Conservation (phyloP, 1,139 yeast species). For the Yamadazyma trypodendri region DNA sequence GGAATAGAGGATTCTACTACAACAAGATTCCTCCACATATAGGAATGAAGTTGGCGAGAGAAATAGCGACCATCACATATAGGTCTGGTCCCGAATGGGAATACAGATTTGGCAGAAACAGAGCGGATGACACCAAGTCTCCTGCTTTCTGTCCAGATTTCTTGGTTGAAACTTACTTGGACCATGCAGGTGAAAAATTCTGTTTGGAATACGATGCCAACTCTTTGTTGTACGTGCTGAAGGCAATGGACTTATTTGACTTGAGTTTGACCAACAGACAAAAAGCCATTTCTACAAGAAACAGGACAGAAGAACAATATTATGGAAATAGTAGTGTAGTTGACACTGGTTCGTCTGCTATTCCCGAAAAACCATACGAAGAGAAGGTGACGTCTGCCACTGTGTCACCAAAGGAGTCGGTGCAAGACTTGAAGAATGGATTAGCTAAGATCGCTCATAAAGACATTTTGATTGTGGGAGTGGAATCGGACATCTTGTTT, state of each 20-base stretch:
- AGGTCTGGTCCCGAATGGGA: constrained; percentile 99
- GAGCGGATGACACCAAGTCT: constrained; percentile 74
- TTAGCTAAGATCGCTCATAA: constrained; percentile 61
- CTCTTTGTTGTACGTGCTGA: constrained; percentile 79
- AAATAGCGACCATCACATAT: constrained; percentile 90
- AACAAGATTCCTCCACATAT: constrained; percentile 81
- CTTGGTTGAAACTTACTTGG: constrained; percentile 85
- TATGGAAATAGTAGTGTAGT: constrained; percentile 1
- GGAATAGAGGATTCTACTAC: constrained; percentile 91
- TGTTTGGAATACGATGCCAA: constrained; percentile 90
- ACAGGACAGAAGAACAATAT: constrained; percentile 27
- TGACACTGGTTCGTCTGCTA: constrained; percentile 16
- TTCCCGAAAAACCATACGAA: constrained; percentile 57
- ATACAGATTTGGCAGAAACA: constrained; percentile 79
- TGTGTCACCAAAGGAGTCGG: constrained; percentile 51
- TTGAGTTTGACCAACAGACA: constrained; percentile 53
- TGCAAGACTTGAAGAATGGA: constrained; percentile 64
- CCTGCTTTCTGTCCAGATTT: constrained; percentile 95
- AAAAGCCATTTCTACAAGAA: constrained; percentile 42
- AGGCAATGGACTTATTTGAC: constrained; percentile 94
- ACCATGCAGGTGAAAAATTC: constrained; percentile 93
- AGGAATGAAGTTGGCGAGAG: constrained; percentile 93
- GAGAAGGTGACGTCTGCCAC: constrained; percentile 43
- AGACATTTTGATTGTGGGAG: constrained; percentile 79
- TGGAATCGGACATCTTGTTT: constrained; percentile 84